Evolutionary conservation across 768 basidiomycete genomes (phyloP).

Genomic region (Clitopilus passeckerianus): DNA sequence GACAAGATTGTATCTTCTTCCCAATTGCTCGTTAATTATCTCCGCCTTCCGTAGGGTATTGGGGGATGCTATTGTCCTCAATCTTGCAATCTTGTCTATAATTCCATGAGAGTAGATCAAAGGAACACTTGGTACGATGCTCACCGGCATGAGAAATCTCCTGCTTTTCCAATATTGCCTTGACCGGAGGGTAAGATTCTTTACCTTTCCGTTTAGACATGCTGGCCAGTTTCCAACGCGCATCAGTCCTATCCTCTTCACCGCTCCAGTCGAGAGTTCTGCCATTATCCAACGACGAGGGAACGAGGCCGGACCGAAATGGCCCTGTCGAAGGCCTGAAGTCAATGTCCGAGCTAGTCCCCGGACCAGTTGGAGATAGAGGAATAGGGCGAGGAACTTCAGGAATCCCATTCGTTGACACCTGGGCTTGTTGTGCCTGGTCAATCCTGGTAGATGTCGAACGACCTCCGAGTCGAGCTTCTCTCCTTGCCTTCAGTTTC

Average conservation of each 20-base stretch:
- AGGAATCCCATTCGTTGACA: slow-evolving; percentile 15
- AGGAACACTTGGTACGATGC: slow-evolving; percentile 3
- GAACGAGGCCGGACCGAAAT: slow-evolving; percentile 54
- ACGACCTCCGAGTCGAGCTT: slow-evolving; percentile 44
- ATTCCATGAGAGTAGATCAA: background rate
- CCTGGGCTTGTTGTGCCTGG: slow-evolving; percentile 17
- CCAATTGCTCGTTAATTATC: slow-evolving; percentile 61
- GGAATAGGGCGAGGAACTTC: background rate
- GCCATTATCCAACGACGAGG: slow-evolving; percentile 64
- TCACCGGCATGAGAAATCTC: slow-evolving; percentile 54
- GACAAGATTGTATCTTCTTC: slow-evolving; percentile 58
- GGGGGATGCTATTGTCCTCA: slow-evolving; percentile 43
- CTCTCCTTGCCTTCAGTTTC: slow-evolving; percentile 67
- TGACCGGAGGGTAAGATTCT: slow-evolving; percentile 37
- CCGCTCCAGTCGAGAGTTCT: slow-evolving; percentile 72
- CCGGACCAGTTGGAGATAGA: background rate
- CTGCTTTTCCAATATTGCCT: slow-evolving; percentile 51
- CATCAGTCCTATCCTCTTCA: slow-evolving; percentile 53
- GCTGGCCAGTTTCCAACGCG: slow-evolving; percentile 50
- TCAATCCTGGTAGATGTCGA: slow-evolving; percentile 3
- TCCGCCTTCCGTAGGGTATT: slow-evolving; percentile 59
- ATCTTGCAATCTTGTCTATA: slow-evolving; percentile 53
- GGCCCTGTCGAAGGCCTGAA: slow-evolving; percentile 62
- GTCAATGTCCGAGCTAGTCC: slow-evolving; percentile 46
- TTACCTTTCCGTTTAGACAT: slow-evolving; percentile 59